Evolutionary conservation across 805 yeast genomes (phyloP), one percentile per base, ranked within the genome.

Genomic region (Metschnikowia peoriensis): DNA sequence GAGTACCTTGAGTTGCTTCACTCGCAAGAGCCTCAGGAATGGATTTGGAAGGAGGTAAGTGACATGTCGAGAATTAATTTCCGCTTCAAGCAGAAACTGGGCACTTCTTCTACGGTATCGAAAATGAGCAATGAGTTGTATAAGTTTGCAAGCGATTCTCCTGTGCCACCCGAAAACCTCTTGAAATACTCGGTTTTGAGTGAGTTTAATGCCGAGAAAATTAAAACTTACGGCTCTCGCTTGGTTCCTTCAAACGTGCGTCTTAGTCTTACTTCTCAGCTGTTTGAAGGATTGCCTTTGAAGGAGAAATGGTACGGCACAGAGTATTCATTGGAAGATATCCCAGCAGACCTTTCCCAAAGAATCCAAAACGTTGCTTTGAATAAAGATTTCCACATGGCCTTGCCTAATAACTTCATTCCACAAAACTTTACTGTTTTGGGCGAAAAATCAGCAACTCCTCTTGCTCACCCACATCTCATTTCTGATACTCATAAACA

Each of bases 231-330:
- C 56, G 78, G 79, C 12, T 58, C 69, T 0, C 72, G 73, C 51
- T 73, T 93, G 50, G 77, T 64, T 39, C 78, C 85, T 0, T 73
- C 78, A 22, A 90, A 89, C 58, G 80, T 87, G 60, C 78, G 89
- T 54, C 72, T 82, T 6, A 70, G 77, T 42, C 65, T 92, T 81
- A 32, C 84, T 73, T 67, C 80, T 66, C 57, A 75, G 48, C 77
- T 76, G 7, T 77, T 83, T 3, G 78, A 78, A 2, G 70, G 61
- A 1, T 69, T 80, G 44, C 72, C 76, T 50, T 57, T 69, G 14
- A 74, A 64, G 17, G 99, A 93, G 66, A 77, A 82, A 62, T 93
- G 97, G 97, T 93, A 94, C 65, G 97, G 96, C 4, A 90, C 97
- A 0, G 87, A 88, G 59, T 89, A 90, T 65, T 69, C 79, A 2